These are phyloP conservation scores for Jaltomata sinuosa DNA, from an alignment of 257 asterid genomes.

Conservation along the genomic window DNA sequence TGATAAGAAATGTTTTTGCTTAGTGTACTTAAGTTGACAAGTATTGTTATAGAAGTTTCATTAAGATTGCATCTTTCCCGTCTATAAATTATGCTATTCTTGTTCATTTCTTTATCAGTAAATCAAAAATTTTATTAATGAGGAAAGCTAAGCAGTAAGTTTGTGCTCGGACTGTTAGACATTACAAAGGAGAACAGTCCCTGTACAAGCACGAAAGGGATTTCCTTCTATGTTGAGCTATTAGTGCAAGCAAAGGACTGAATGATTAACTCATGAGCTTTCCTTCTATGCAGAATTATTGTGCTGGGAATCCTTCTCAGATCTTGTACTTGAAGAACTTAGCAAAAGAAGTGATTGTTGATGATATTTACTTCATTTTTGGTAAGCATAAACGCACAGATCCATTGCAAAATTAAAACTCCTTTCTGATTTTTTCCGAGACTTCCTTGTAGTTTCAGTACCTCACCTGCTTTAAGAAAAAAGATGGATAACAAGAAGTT, in stretches of 20 bases:
- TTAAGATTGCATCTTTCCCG: not conserved
- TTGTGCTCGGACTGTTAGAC: not conserved
- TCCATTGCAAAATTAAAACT: not conserved
- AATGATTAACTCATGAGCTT: not conserved
- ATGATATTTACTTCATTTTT: slow-evolving; percentile 73
- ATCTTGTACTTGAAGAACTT: slow-evolving; percentile 79
- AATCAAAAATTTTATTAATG: not conserved
- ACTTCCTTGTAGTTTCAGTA: not conserved
- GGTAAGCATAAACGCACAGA: slow-evolving; percentile 39
- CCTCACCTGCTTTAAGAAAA: not conserved
- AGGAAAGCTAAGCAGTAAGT: not conserved
- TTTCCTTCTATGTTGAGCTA: not conserved
- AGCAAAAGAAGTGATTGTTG: slow-evolving; percentile 78
- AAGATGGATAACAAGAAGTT: not conserved
- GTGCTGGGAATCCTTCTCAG: slow-evolving; percentile 75
- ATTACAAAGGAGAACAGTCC: not conserved
- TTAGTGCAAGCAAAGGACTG: not conserved
- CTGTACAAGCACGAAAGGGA: not conserved
- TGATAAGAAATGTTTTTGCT: not conserved
- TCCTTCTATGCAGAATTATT: slow-evolving; percentile 54
- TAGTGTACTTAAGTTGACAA: not conserved
- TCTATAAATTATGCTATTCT: not conserved
- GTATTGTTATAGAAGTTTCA: not conserved
- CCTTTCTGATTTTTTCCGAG: not conserved
- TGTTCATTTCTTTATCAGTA: not conserved